phyloP scores from a whole-genome alignment of 75 land plant species.

The Pinus tabuliformis region DNA sequence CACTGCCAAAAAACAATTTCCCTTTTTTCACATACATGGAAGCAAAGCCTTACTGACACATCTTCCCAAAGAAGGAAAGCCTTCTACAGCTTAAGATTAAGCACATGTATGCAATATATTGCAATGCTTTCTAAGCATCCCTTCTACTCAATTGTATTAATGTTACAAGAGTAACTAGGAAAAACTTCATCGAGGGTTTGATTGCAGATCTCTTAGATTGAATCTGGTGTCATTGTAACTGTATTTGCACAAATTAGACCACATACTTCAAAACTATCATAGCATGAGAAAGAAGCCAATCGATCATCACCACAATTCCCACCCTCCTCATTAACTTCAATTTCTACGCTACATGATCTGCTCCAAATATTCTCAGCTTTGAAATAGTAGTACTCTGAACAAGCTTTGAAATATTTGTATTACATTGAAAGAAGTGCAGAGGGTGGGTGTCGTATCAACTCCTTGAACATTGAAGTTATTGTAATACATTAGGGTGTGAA shows the following conservation, averaged over 20 bases:
- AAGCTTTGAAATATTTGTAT: no score
- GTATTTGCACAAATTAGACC: slow-evolving; percentile 47
- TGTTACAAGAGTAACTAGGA: slow-evolving; percentile 3
- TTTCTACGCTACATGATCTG: no score
- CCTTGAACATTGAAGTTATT: no score
- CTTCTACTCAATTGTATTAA: slow-evolving; percentile 10
- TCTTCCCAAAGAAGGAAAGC: slow-evolving; percentile 59
- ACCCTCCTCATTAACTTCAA: not conserved
- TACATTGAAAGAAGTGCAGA: no score
- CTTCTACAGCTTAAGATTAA: slow-evolving; percentile 28
- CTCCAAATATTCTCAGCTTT: no score
- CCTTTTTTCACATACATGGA: no score
- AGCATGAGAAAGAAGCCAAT: slow-evolving; percentile 28
- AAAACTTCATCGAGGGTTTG: slow-evolving; percentile 5
- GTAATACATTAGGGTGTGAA: no score
- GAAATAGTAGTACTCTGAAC: no score
- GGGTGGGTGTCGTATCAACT: no score
- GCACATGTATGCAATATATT: slow-evolving; percentile 38
- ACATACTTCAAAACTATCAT: slow-evolving; percentile 34
- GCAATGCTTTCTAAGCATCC: slow-evolving; percentile 24
- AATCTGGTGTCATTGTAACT: not conserved
- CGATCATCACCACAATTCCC: slow-evolving; percentile 21
- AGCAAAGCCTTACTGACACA: slow-evolving; percentile 6
- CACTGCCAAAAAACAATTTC: no score
- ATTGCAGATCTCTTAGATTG: slow-evolving; percentile 24